Evolutionary conservation across 495 filamentous ascomycete species (phyloP).

Genomic region (Neohortaea acidophila): DNA sequence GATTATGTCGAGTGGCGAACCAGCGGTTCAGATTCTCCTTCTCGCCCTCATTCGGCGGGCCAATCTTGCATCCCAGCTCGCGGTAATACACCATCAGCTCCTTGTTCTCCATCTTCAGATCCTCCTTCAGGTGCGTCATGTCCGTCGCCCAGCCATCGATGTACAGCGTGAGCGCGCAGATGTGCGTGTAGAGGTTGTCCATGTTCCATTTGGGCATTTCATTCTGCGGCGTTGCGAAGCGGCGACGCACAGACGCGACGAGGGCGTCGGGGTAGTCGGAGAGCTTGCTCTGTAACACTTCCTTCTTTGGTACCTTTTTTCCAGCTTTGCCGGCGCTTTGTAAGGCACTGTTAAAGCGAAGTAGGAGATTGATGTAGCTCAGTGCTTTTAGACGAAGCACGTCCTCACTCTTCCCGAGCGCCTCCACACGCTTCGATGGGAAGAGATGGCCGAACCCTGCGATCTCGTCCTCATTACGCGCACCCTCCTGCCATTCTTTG

Average conservation of each 20-base stretch:
- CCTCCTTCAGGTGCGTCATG: conserved; percentile 56
- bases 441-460: conserved; percentile 42
- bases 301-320: conserved; percentile 29
- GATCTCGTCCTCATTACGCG: conserved; percentile 36
- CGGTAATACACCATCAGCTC: conserved; percentile 53
- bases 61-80: conserved; percentile 63
- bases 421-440: conserved; percentile 46
- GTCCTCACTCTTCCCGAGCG: conserved; percentile 42
- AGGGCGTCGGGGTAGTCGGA: conserved; percentile 39
- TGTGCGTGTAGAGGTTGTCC: conserved; percentile 29
- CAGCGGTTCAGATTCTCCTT: conserved; percentile 26
- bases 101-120: conserved; percentile 58
- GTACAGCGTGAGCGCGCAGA: conserved; percentile 35
- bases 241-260: conserved; percentile 49
- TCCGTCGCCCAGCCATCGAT: conserved; percentile 69
- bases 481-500: conserved; percentile 58
- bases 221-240: conserved; percentile 45
- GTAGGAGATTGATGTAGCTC: conserved; percentile 48
- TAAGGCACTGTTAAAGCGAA: conserved; percentile 44
- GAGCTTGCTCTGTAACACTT: conserved; percentile 34
- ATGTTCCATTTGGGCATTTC: conserved; percentile 29
- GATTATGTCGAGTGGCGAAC: no score
- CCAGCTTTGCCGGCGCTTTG: conserved; percentile 22
- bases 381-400: conserved; percentile 45
- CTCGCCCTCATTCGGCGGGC: conserved; percentile 34